Base-by-base conservation (phyloP, 495 filamentous ascomycete genomes). In the Penicillium waksmanii region DNA sequence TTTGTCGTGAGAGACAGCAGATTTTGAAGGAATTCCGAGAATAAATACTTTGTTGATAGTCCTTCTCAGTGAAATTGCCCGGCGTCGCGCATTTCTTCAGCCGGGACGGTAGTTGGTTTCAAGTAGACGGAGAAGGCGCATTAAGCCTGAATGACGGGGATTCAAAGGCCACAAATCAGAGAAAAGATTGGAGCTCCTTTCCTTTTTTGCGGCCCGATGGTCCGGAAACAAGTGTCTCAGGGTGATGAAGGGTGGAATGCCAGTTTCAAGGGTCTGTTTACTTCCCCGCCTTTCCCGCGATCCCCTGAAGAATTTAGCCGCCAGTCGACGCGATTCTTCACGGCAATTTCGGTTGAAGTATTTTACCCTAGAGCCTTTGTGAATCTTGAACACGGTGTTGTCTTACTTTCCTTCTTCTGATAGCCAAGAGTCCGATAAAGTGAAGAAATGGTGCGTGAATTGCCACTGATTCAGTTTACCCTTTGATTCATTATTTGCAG, bases 231-330 rank as follows among this genome's bases (percentile, higher is more conserved):
- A 19, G 5, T 44, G 51, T 53, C 51, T 55, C 34, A 60, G 35
- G 21, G 21, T 35, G 17, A 44, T 50, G 34, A 19, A 40, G 11
- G 12, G 25, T 55, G 57, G 57, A 60, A 60, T 60, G 57, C 34
- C 19, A 47, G 35, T 27, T 9, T 50, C 31, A 34, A 51, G 51
- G 56, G 49, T 60, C 57, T 55, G 51, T 60, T 60, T 60, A 58
- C 55, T 42, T 33, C 51, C 57, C 51, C 57, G 50, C 57, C 48
- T 60, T 53, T 60, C 40, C 17, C 17, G 5, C n/a, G n/a, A 18
- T 35, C 44, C 34, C 51, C 51, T 60, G 35, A 49, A 34, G 51
- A 60, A 55, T 55, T 49, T 50, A 55, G 51, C 44, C 57, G 31
- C 36, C 12, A 36, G 48, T 27, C 40, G 8, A 44, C 42, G 17